Base-by-base conservation (phyloP, 441 rosid genomes). In the Pelargonium myrrhifolium region DNA sequence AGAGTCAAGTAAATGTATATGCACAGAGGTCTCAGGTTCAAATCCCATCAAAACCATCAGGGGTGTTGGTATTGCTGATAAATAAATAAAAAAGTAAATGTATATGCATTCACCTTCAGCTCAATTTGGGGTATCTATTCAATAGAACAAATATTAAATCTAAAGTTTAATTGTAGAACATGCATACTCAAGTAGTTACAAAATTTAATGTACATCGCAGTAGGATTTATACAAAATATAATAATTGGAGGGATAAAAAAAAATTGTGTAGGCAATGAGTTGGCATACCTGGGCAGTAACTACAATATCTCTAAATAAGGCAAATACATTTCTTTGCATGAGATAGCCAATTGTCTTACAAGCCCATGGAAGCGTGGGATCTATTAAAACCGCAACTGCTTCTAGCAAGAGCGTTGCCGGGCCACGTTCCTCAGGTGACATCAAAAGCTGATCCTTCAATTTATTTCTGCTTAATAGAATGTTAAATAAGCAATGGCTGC, bases 321-420 rank as follows among this genome's bases (percentile, higher is more conserved):
- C 68, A 66, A 87, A 87, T 40, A 78, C 75, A 47, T 86, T 84
- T 77, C 80, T 82, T 75, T 82, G 85, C 74, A 81, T 75, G 61
- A 95, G 95, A 78, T 85, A 79, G 73, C 85, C 80, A 56, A 86
- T 87, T 65, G 82, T 64, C 82, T 89, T 85, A 82, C 96, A 95
- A 71, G 78, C 89, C 98, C 98, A 92, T 51, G 98, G 99, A 77
- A 85, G 86, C 80, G 82, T 84, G 76, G 89, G 84, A 81, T 90
- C 92, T 71, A 90, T 78, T 78, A 95, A 76, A 70, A 82, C 67
- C 59, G 79, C 77, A 64, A 86, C 78, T 68, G 88, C 83, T 80
- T 89, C 93, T 70, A 92, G 83, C 82, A 95, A 79, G 69, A 85
- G 70, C 71, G 82, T 72, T 65, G 83, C 71, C 67, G 89, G 74